Evolutionary conservation across 345 rosid genomes (phyloP), one percentile per base, ranked within the genome.

Genomic region (Salix dunnii): DNA sequence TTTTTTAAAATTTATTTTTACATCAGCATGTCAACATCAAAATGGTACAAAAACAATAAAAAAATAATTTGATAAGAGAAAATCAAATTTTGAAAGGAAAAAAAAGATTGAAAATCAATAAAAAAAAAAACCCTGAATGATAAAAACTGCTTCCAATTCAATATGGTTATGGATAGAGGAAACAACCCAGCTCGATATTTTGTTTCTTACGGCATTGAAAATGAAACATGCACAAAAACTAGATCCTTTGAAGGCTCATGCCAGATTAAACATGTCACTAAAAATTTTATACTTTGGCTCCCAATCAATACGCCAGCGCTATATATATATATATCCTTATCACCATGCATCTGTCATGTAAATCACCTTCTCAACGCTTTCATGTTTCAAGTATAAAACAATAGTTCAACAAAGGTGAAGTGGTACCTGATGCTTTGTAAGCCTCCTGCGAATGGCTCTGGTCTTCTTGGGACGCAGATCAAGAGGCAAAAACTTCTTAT

Each of bases 381-480:
- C 12, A 55, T n/a, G 27, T n/a, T 55, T 55, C 27, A 55, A 3
- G 61, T 23, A n/a, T 55, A n/a, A 55, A 55, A 0, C n/a, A 8
- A 55, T n/a, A 21, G 13, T n/a, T 55, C 61, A 55, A n/a, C 61
- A 55, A 11, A 11, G 46, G 14, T 42, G 46, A 42, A 3, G 16
- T 0, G 5, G 12, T 40, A 94, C 98, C 97, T 94, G 98, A 76
- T 91, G 91, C 86, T 92, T 94, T 74, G 98, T 92, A 58, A 94
- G 97, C 84, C 88, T 88, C 76, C 98, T 88, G 63, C 97, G 92
- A 80, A 94, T 94, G 43, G 95, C 97, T 74, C 97, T 84, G 76
- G 98, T 94, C 92, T 94, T 94, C 91, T 94, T 94, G 74, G 97
- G 95, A 73, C 98, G 97, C 61, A 94, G 85, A 82, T 94, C 98